Evolutionary conservation across 495 filamentous ascomycete species (phyloP), one percentile per base, ranked within the genome.

Genomic region (Tetracladium marchalianum): DNA sequence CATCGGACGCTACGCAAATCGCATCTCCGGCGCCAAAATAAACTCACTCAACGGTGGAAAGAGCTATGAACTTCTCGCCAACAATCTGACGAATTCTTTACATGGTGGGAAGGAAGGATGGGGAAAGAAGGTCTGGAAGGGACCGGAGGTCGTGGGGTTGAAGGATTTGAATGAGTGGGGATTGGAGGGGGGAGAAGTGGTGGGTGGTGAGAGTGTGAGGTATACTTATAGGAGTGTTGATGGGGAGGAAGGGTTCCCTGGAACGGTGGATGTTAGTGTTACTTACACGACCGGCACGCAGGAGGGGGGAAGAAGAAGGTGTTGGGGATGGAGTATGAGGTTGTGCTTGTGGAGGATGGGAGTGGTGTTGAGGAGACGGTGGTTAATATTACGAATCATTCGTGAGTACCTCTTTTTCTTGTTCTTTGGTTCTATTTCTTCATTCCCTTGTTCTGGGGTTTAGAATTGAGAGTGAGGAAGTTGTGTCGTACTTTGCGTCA

Each of bases 321-420:
- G 24, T 64, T 97, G 46, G 79, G 80, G 18, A 82, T 87, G 11
- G 90, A 97, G 63, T 96, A 90, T 62, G 87, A 95, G 70, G 87
- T 83, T 1, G 78, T 90, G 59, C 67, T 96, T 37, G 73, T 89
- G 1, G 82, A 77, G 1, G 75, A 79, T 40, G 47, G 35, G 5
- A 45, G 43, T 45, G 80, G 82, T 27, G 80, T 80, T 17, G 78
- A 87, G 17, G 90, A 96, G 72, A 96, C 90, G 0, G 83, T 81
- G 2, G 73, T 96, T 52, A 90, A 86, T 56, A 72, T 95, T 54
- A 97, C 90, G 24, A 97, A 97, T 66, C 90, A 97, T 66, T 92
- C 85, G 87, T 93, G 67, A 46, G 72, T 63, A 5, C 24, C 19
- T 27, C 41, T 36, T 22, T 49, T 16, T 16, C 35, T 16, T n/a